These are phyloP conservation scores for Populus hybrid DNA, from an alignment of 441 rosid species.

Conservation along the genomic window DNA sequence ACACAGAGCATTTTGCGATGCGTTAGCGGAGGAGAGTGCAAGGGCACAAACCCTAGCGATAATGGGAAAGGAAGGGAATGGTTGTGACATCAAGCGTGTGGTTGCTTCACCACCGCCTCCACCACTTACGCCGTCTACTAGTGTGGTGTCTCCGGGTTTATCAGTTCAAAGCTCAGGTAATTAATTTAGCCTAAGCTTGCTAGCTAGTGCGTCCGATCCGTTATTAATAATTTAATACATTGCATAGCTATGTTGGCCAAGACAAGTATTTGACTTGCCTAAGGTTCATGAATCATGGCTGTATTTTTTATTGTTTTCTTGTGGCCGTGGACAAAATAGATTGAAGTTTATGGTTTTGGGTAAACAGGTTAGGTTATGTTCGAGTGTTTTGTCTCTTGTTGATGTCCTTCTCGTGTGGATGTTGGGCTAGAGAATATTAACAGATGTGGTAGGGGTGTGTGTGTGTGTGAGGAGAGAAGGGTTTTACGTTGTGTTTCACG, in stretches of 20 bases:
- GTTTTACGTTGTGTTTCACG: slow-evolving; percentile 5
- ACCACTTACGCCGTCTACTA: slow-evolving; percentile 55
- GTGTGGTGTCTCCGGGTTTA: slow-evolving; percentile 53
- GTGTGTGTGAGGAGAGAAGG: neutral
- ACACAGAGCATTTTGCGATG: slow-evolving; percentile 72
- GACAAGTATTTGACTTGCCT: neutral
- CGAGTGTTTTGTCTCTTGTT: neutral
- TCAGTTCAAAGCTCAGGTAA: slow-evolving; percentile 67
- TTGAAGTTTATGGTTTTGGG: neutral
- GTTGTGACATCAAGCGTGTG: slow-evolving; percentile 8
- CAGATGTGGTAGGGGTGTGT: neutral
- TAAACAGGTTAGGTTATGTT: neutral
- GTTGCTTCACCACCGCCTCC: slow-evolving; percentile 50
- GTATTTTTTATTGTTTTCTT: neutral
- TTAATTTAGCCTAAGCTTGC: neutral
- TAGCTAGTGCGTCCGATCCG: neutral
- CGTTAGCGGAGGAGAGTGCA: slow-evolving; percentile 63
- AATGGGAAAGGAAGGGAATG: slow-evolving; percentile 12
- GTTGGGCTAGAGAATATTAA: neutral
- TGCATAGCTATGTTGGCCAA: neutral
- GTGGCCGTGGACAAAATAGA: neutral
- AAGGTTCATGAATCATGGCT: neutral
- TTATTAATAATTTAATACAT: neutral
- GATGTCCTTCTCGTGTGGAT: neutral
- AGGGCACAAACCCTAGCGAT: slow-evolving; percentile 33